These are phyloP conservation scores for Solanum neorickii DNA, from an alignment of 257 asterid species.

Conservation along the genomic window DNA sequence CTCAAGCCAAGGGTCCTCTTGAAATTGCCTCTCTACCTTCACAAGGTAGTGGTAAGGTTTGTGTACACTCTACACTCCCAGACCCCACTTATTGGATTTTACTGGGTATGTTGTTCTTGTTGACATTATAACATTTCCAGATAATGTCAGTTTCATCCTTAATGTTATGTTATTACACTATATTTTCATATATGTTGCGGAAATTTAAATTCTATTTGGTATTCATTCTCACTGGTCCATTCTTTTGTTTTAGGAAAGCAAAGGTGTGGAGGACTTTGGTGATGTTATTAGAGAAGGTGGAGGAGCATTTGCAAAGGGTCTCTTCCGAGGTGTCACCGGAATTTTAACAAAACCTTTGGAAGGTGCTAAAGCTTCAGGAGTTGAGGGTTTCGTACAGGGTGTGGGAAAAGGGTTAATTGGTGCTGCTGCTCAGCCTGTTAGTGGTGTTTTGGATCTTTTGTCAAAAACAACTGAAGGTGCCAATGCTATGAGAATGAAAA, in stretches of 20 bases:
- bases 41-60: not conserved
- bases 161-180: not conserved
- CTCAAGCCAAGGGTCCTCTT: not conserved
- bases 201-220: not conserved
- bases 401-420: conserved; percentile 96
- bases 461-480: conserved; percentile 99
- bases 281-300: conserved; percentile 98
- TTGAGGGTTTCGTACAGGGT: conserved; percentile 99
- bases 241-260: conserved; percentile 54
- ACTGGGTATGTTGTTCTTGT: not conserved
- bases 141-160: not conserved
- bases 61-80: not conserved
- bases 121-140: not conserved
- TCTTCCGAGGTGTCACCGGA: conserved; percentile 94
- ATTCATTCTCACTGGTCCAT: not conserved
- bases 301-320: conserved; percentile 96
- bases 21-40: not conserved
- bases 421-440: conserved; percentile 99
- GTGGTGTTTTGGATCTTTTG: conserved; percentile 91
- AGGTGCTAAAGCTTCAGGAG: conserved; percentile 99
- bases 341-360: conserved; percentile 97
- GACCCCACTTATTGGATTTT: not conserved
- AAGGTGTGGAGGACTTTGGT: conserved; percentile 95
- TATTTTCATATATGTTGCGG: not conserved
- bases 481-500: conserved; percentile 97